Base-by-base conservation (phyloP, 2,329 filamentous ascomycete genomes). In the Ilyonectria robusta region DNA sequence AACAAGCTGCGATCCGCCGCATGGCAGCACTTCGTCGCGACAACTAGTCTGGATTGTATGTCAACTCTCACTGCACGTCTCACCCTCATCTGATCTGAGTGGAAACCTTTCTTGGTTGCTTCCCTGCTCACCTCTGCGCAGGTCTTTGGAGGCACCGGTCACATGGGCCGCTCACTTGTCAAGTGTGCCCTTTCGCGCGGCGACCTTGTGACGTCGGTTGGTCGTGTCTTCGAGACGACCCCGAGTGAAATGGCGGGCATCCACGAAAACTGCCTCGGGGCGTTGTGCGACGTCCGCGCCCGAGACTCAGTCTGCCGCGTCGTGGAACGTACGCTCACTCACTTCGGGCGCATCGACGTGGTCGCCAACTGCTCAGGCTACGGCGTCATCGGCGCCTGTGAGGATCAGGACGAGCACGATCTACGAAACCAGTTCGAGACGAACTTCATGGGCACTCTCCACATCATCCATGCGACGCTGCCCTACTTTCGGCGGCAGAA, bases 371-470 rank as follows among this genome's bases (percentile, higher is more conserved):
- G 94, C 82, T 95, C 94, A 13, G 95, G 95, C 17, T 98, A 97
- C 81, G 95, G 95, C 59, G 94, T 99, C 60, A 97, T 98, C 73
- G 95, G 94, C 31, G 92, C 95, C 1, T 98, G 95, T 81, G 96
- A 98, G 82, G 96, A 98, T 81, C 96, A 98, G 83, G 94, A 98
- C 80, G 94, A 97, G 78, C 92, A 94, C 80, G 96, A 98, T 78
- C 89, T 98, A 73, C 93, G 94, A 65, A 95, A 97, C 76, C 96
- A 98, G 81, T 98, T 98, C 82, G 94, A 97, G 84, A 98, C 95
- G 23, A 99, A 99, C 81, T 97, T 98, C 81, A 95, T 97, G 86
- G 96, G 96, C 60, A 97, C 94, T 0, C 82, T 98, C 66, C 93
- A 98, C 81, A 97, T 99, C 75, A 92, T 98, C 66, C 94, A 98